Evolutionary conservation across 495 filamentous ascomycete genomes (phyloP).

Genomic region (Penicillium dipodomyicola): DNA sequence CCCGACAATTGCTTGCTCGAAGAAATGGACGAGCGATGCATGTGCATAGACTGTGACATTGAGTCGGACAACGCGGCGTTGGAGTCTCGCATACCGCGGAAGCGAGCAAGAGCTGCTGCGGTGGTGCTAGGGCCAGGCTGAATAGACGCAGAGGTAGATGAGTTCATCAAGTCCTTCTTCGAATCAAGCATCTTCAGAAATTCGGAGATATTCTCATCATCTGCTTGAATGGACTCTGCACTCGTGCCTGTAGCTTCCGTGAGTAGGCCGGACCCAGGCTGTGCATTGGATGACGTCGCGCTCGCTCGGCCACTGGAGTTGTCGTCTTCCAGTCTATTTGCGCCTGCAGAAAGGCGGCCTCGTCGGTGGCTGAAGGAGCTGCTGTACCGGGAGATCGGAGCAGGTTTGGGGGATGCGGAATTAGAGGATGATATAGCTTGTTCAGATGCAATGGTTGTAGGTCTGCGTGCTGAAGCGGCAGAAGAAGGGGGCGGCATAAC

Average conservation of each 20-base stretch:
- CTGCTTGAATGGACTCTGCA: constrained; percentile 75
- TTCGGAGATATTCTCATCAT: constrained; percentile 89
- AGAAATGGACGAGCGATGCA: constrained; percentile 78
- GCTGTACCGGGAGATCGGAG: constrained; percentile 65
- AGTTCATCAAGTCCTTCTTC: constrained; percentile 73
- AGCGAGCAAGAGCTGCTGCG: constrained; percentile 69
- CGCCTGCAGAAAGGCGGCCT: constrained; percentile 65
- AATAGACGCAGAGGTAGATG: constrained; percentile 52
- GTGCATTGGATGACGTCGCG: constrained; percentile 72
- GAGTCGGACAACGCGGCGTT: constrained; percentile 83
- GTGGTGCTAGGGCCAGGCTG: constrained; percentile 54
- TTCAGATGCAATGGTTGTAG: constrained; percentile 51
- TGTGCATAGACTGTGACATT: constrained; percentile 76
- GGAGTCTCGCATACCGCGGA: constrained; percentile 80
- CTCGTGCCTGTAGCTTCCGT: constrained; percentile 71
- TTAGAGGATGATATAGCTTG: constrained; percentile 58
- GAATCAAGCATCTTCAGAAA: constrained; percentile 84
- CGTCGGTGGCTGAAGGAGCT: constrained; percentile 89
- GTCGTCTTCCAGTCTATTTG: constrained; percentile 76
- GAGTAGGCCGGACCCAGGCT: constrained; percentile 81
- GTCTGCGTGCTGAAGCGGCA: constrained; percentile 37
- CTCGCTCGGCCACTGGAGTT: constrained; percentile 88
- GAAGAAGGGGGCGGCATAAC: constrained; percentile 58
- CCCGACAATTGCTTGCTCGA: constrained; percentile 82
- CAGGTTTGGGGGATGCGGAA: constrained; percentile 72